These are phyloP conservation scores for Colletotrichum trifolii DNA, from an alignment of 2,329 filamentous ascomycete genomes.

Conservation along the genomic window DNA sequence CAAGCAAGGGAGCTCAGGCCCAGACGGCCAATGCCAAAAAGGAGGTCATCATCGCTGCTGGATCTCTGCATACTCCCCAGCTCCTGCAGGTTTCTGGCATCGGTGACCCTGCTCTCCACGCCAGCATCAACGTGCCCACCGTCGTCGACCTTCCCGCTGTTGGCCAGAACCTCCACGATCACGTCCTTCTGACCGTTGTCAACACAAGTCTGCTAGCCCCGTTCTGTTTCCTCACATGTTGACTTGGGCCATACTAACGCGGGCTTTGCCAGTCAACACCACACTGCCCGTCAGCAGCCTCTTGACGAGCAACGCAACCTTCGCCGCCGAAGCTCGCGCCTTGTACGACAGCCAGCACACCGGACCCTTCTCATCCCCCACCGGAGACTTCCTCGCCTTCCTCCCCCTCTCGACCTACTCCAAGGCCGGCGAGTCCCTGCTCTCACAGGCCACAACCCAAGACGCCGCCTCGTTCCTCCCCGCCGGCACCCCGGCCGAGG, in stretches of 20 bases:
- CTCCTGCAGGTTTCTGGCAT: constrained; percentile 63
- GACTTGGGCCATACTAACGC: not conserved
- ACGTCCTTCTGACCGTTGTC: constrained; percentile 27
- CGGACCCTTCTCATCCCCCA: constrained; percentile 45
- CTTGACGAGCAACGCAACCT: constrained; percentile 47
- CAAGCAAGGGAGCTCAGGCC: constrained; percentile 8
- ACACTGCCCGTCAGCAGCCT: constrained; percentile 33
- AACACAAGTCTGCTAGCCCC: constrained; percentile 16
- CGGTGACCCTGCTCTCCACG: constrained; percentile 43
- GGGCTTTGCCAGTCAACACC: constrained; percentile 18
- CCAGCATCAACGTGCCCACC: constrained; percentile 29
- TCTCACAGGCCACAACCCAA: constrained; percentile 45
- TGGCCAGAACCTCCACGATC: constrained; percentile 37
- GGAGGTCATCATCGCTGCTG: constrained; percentile 56
- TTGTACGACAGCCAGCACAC: constrained; percentile 44
- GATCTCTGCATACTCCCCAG: constrained; percentile 53
- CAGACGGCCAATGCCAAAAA: constrained; percentile 39
- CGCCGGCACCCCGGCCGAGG: constrained; percentile 45
- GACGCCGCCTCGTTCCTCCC: constrained; percentile 49
- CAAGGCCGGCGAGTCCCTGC: constrained; percentile 38
- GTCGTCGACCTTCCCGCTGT: constrained; percentile 35
- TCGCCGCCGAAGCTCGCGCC: constrained; percentile 45
- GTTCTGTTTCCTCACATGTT: too few species aligned
- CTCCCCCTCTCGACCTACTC: constrained; percentile 44
- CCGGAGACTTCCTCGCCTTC: constrained; percentile 36